phyloP scores from a whole-genome alignment of 2,329 filamentous ascomycete genomes.

The Juglanconis oblonga region DNA sequence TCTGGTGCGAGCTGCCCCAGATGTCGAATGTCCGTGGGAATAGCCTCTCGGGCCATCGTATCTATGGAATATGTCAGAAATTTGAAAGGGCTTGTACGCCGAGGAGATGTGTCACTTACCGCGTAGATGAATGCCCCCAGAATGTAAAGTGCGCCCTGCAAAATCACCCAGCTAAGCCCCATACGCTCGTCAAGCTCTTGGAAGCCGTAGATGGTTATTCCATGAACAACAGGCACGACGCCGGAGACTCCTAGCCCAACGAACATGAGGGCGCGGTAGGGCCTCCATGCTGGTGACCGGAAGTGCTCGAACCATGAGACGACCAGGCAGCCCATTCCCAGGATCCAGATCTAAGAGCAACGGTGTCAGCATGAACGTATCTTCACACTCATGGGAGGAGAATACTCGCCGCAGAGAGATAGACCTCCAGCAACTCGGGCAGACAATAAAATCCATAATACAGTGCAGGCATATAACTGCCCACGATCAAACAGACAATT shows the following conservation, averaged over 20 bases:
- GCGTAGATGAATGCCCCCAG: slow-evolving; percentile 84
- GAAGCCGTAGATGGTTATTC: slow-evolving; percentile 64
- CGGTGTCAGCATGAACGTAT: background rate
- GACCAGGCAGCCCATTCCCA: slow-evolving; percentile 72
- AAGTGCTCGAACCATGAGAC: slow-evolving; percentile 82
- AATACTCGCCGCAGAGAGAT: slow-evolving; percentile 68
- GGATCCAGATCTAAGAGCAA: slow-evolving; percentile 64
- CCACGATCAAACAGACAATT: slow-evolving; percentile 88
- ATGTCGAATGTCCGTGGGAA: slow-evolving; percentile 82
- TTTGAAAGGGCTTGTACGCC: background rate
- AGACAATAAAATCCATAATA: slow-evolving; percentile 83
- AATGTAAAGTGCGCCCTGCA: slow-evolving; percentile 83
- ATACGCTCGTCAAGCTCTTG: slow-evolving; percentile 67
- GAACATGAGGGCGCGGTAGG: slow-evolving; percentile 87
- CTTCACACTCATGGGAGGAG: background rate
- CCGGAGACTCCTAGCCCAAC: slow-evolving; percentile 82
- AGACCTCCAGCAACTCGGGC: slow-evolving; percentile 61
- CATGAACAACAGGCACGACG: slow-evolving; percentile 79
- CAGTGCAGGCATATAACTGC: slow-evolving; percentile 83
- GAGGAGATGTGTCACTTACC: slow-evolving; percentile 42
- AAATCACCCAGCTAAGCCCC: slow-evolving; percentile 74
- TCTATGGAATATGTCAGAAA: slow-evolving; percentile 36
- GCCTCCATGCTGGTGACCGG: slow-evolving; percentile 77
- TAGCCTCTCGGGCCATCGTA: slow-evolving; percentile 78
- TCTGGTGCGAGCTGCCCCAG: slow-evolving; percentile 90